Evolutionary conservation across 306 rosid genomes (phyloP).

Genomic region (Cercis canadensis): DNA sequence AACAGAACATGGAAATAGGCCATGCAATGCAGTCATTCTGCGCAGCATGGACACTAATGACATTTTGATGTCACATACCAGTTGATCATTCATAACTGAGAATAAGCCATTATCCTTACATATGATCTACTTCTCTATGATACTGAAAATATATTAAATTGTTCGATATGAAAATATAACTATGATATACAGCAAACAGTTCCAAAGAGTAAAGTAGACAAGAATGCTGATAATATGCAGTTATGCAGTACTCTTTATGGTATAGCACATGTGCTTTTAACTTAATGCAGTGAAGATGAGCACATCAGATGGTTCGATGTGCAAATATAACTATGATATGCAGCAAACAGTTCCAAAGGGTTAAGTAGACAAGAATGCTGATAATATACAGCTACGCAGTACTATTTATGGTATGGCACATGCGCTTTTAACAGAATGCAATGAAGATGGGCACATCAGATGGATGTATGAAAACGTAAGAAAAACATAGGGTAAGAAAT

Average conservation of each 20-base stretch:
- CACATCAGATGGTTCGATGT: too few species aligned
- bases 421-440: too few species aligned
- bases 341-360: too few species aligned
- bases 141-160: not conserved
- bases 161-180: not conserved
- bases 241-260: not conserved
- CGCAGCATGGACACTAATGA: conserved; percentile 11
- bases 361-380: too few species aligned
- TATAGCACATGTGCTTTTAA: not conserved
- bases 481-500: too few species aligned
- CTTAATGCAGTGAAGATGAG: conserved; percentile 1
- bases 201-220: not conserved
- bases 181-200: not conserved
- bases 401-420: too few species aligned
- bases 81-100: too few species aligned
- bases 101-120: conserved; percentile 20
- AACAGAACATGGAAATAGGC: conserved; percentile 3
- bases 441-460: too few species aligned
- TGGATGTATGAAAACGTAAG: too few species aligned
- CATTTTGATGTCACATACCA: conserved; percentile 20
- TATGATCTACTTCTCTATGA: conserved; percentile 13
- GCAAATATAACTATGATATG: too few species aligned
- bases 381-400: too few species aligned
- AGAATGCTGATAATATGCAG: conserved; percentile 6
- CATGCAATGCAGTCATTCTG: not conserved